phyloP scores from a whole-genome alignment of 2,329 filamentous ascomycete species.

The Penicillium sp. region DNA sequence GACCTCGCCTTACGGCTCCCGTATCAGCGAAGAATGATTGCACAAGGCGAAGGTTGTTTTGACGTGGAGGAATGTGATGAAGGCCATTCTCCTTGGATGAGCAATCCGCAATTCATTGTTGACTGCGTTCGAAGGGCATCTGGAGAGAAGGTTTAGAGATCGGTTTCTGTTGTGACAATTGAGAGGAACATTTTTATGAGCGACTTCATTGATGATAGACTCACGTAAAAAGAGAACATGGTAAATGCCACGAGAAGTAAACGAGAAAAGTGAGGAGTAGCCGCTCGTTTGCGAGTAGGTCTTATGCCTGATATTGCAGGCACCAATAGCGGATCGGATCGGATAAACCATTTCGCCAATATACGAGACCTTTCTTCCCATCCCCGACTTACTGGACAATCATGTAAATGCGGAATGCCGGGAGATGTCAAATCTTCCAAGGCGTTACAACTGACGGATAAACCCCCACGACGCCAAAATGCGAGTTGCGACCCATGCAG shows the following conservation, averaged over 20 bases:
- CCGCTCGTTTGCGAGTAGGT: neutral
- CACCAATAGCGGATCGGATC: neutral
- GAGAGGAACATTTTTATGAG: too few relatives aligned
- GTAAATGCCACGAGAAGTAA: too few relatives aligned
- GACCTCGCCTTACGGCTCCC: slow-evolving; percentile 24
- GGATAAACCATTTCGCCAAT: neutral
- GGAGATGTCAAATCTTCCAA: neutral
- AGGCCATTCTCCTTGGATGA: slow-evolving; percentile 32
- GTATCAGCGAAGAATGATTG: slow-evolving; percentile 30
- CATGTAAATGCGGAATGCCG: slow-evolving; percentile 9
- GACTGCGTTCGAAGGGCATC: slow-evolving; percentile 28
- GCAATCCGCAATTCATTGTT: slow-evolving; percentile 28
- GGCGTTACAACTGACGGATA: neutral
- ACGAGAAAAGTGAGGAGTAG: too few relatives aligned
- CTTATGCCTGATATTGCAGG: neutral
- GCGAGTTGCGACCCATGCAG: slow-evolving; percentile 29
- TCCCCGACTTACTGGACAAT: neutral
- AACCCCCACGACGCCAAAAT: slow-evolving; percentile 23
- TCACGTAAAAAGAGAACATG: too few relatives aligned
- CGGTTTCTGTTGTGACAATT: neutral
- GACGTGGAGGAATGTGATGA: slow-evolving; percentile 31
- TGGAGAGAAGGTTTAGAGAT: slow-evolving; percentile 16
- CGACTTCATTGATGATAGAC: neutral
- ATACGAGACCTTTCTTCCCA: neutral
- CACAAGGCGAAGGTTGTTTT: slow-evolving; percentile 26